phyloP scores from a whole-genome alignment of 495 filamentous ascomycete genomes.

The Aspergillus asperescens region DNA sequence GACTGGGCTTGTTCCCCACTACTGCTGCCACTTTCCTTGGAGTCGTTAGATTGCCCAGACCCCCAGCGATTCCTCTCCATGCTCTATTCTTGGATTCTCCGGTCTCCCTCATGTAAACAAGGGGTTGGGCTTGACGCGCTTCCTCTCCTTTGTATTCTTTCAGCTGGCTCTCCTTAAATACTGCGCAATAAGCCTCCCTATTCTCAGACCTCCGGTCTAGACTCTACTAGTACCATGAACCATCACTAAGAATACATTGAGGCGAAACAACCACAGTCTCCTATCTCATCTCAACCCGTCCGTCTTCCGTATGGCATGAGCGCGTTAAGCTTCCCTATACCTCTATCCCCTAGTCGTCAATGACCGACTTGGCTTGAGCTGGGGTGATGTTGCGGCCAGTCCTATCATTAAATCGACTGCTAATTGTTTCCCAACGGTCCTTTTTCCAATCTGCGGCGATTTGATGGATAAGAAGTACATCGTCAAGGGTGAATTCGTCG shows the following conservation, averaged over 20 bases:
- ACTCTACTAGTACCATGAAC: too few relatives aligned
- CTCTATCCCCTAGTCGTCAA: constrained; percentile 5
- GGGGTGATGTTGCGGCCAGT: constrained; percentile 19
- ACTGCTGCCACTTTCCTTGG: too few relatives aligned
- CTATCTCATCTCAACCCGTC: not conserved
- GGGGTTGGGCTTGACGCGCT: constrained; percentile 3
- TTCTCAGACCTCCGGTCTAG: too few relatives aligned
- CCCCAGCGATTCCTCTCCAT: constrained; percentile 13
- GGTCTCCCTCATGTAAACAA: not conserved
- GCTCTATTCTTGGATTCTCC: constrained; percentile 16
- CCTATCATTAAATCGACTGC: constrained; percentile 12
- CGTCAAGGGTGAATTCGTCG: constrained; percentile 12
- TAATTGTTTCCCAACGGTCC: constrained; percentile 18
- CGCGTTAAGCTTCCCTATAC: not conserved
- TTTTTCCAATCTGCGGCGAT: constrained; percentile 17
- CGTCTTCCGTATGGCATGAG: not conserved
- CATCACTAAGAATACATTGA: not conserved
- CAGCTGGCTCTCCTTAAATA: too few relatives aligned
- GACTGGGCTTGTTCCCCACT: not conserved
- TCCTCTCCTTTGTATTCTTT: too few relatives aligned
- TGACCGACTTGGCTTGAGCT: constrained; percentile 17
- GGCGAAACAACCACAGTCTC: not conserved
- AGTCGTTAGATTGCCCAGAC: too few relatives aligned
- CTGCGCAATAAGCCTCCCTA: too few relatives aligned
- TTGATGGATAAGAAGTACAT: constrained; percentile 18